Evolutionary conservation across 257 asterid genomes (phyloP).

Genomic region (Primulina eburnea): DNA sequence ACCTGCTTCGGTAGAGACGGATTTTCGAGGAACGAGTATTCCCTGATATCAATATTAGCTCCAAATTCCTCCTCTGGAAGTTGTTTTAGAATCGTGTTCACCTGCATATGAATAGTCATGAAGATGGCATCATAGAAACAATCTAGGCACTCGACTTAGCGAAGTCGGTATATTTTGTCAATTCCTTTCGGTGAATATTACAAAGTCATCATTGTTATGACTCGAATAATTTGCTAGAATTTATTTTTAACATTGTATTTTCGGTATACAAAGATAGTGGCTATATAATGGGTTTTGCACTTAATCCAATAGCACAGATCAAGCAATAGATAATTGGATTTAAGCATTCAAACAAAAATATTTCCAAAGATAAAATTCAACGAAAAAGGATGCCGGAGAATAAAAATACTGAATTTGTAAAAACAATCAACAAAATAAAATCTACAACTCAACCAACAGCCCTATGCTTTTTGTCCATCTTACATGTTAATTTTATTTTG

Average conservation of each 20-base stretch:
- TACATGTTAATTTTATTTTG: no score
- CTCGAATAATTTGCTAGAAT: no score
- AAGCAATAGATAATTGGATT: no score
- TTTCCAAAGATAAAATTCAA: no score
- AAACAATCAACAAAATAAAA: not conserved
- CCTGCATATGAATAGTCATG: slow-evolving; percentile 45
- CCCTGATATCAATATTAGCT: slow-evolving; percentile 69
- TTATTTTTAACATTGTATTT: no score
- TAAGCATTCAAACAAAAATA: no score
- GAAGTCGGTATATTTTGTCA: not conserved
- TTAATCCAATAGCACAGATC: no score
- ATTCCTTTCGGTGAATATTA: not conserved
- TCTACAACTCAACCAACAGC: no score
- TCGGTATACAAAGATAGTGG: not conserved
- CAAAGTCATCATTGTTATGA: not conserved
- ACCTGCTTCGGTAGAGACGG: slow-evolving; percentile 81
- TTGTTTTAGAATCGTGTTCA: slow-evolving; percentile 71
- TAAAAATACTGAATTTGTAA: no score
- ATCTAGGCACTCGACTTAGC: not conserved
- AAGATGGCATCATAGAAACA: slow-evolving; percentile 20
- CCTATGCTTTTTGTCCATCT: no score
- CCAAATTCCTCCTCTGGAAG: slow-evolving; percentile 73
- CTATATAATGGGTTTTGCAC: not conserved
- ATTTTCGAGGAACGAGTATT: slow-evolving; percentile 82
- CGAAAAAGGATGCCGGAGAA: not conserved